Base-by-base conservation (phyloP, 495 filamentous ascomycete species). In the Xylaria curta region DNA sequence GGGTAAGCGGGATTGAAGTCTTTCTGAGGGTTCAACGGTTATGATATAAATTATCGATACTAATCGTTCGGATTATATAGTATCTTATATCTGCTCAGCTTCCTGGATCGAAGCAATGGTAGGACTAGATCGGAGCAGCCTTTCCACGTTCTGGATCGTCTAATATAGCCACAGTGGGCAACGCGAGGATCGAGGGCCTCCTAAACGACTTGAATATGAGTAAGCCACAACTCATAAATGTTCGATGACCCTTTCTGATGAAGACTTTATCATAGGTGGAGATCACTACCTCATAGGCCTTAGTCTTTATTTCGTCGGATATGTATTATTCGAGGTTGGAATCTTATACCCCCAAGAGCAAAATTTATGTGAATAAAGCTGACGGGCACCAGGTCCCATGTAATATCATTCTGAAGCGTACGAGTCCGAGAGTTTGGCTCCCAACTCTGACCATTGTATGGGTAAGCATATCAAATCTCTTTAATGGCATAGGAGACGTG, bases 21-120 rank as follows among this genome's bases (percentile, higher is more conserved):
- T 26, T 13, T 17, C 4, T 0, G 40, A 17, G n/a, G 3, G 7
- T 47, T 47, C 3, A 40, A 40, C 3, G 4, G 64, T 3, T 36
- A 26, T 31, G 38, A 60, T 2, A 28, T 44, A 47, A 10, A 60
- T 31, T 17, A 67, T 53, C 15, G 9, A 51, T 59, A 47, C 66
- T 69, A 33, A 69, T 46, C 13, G 13, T 2, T 10, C n/a, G 31
- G 5, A 31, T 54, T 17, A 42, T 63, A 31, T 24, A 70, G 68
- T 40, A 76, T 93, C 2, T 78, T 94, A 24, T 94, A 93, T 75
- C 81, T 94, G 19, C 79, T 93, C 5, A 93, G 90, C 5, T 94
- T 94, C 69, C 80, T 94, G 24, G 91, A 94, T 74, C 85, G 92
- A 65, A 92, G 89, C 78, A 94, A 94, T 82, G 90, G 88, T 90